Conservation (phyloP, 805 yeast species). For the Candida vartiovaarae region DNA sequence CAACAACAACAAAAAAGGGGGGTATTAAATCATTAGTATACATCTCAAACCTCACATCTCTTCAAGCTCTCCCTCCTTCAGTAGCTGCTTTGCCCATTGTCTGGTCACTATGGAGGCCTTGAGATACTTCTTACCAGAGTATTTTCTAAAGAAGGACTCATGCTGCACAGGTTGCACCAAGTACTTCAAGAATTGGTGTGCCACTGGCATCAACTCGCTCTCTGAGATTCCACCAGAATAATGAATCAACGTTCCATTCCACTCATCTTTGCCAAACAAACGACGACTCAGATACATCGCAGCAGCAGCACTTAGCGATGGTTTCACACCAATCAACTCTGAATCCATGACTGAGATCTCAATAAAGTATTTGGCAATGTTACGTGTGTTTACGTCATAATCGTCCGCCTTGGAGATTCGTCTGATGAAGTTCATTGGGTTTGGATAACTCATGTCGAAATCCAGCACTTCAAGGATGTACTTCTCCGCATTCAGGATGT, state of each 20-base stretch:
- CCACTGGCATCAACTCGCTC: constrained; percentile 62
- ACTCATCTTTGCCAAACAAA: constrained; percentile 62
- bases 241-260: constrained; percentile 85
- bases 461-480: constrained; percentile 65
- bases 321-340: constrained; percentile 68
- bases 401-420: constrained; percentile 92
- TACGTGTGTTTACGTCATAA: constrained; percentile 84
- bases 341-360: constrained; percentile 79
- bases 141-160: constrained; percentile 90
- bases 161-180: constrained; percentile 75
- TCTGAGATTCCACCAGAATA: constrained; percentile 87
- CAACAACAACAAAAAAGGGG: background rate
- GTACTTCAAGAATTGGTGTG: constrained; percentile 70
- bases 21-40: background rate
- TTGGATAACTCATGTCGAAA: constrained; percentile 79
- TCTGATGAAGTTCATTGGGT: constrained; percentile 88
- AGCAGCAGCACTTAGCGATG: constrained; percentile 82
- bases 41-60: constrained; percentile 2
- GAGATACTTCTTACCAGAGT: constrained; percentile 83
- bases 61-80: constrained; percentile 11
- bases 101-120: constrained; percentile 76
- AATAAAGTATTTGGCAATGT: constrained; percentile 79
- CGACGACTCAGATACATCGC: constrained; percentile 82
- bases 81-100: constrained; percentile 67
- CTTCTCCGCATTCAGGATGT: constrained; percentile 80